Evolutionary conservation across 2,329 filamentous ascomycete genomes (phyloP), one percentile per base, ranked within the genome.

Genomic region (Teratosphaeria gauchensis): DNA sequence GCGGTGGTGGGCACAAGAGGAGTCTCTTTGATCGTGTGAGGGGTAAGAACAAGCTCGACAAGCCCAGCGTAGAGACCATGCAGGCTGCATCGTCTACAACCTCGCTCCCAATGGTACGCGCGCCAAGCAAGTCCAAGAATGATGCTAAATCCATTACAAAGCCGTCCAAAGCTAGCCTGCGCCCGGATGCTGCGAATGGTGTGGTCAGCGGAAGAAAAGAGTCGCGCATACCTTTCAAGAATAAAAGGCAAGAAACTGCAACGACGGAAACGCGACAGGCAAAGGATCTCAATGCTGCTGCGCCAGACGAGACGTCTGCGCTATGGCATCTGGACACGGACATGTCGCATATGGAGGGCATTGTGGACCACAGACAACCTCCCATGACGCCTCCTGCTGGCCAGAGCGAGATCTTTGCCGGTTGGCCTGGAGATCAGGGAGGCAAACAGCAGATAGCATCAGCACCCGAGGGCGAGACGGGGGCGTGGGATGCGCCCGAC

Each of bases 401-500:
- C 12, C 69, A 69, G 12, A 71, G 70, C 24, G 76, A 79, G 6
- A 69, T 75, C n/a, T 73, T 72, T 57, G 69, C 71, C 33, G 70
- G 86, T 84, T 61, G 79, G 64, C 80, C 64, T 74, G 77, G 62
- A 16, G 71, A 74, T 9, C 71, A 74, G 19, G 57, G 62, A 28
- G 52, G 46, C 54, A 63, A 58, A 56, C 55, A 11, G 56, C 61
- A 57, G 48, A 52, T 54, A 54, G 55, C 8, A 57, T 48, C 31
- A 24, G 55, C 55, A 28, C 51, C 56, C 16, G 68, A 69, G 52
- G 52, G 32, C 28, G 73, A 75, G 33, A 71, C 73, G 58, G 76
- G 72, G n/a, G 84, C 84, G 3, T 99, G 92, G 92, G 89, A 95
- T 72, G 92, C 92, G 3, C 92, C 94, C 1, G 92, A 97, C 72